These are phyloP conservation scores for Letharia lupina DNA, from an alignment of 495 filamentous ascomycete genomes.

Conservation along the genomic window DNA sequence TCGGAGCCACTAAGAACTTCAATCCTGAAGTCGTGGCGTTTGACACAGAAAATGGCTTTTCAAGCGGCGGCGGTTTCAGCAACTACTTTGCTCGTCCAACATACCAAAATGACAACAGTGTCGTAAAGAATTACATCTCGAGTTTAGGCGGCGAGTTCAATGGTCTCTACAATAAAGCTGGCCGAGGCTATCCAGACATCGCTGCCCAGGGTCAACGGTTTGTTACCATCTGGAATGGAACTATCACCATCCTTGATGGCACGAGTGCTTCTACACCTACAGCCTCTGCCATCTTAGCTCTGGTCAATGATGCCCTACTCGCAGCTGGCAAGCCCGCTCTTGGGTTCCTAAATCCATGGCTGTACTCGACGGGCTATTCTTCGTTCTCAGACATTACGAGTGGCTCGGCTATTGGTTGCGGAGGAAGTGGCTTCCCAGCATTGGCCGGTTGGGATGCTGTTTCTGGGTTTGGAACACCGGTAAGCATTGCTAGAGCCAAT, in stretches of 20 bases:
- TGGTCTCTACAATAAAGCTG: conserved; percentile 50
- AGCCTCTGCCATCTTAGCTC: conserved; percentile 52
- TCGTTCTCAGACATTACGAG: conserved; percentile 56
- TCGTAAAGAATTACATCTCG: conserved; percentile 49
- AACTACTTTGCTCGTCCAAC: conserved; percentile 52
- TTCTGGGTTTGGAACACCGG: conserved; percentile 50
- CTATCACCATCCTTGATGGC: conserved; percentile 45
- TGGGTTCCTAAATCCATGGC: conserved; percentile 70
- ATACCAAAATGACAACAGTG: conserved; percentile 46
- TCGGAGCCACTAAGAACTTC: conserved; percentile 54
- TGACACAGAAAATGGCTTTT: conserved; percentile 32
- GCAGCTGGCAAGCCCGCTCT: conserved; percentile 45
- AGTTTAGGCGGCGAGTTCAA: conserved; percentile 39
- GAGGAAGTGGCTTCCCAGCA: conserved; percentile 42
- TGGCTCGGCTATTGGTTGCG: conserved; percentile 56
- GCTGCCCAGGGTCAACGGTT: conserved; percentile 52
- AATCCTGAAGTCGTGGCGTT: conserved; percentile 49
- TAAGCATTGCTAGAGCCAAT: conserved; percentile 14
- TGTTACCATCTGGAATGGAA: conserved; percentile 47
- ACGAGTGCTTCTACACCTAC: conserved; percentile 60
- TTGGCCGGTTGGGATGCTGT: conserved; percentile 55
- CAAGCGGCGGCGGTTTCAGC: conserved; percentile 61
- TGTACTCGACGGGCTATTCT: conserved; percentile 47
- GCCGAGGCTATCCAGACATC: conserved; percentile 68
- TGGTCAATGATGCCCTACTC: conserved; percentile 61